These are phyloP conservation scores for Cladophialophora chaetospira DNA, from an alignment of 2,329 filamentous ascomycete genomes.

Conservation along the genomic window DNA sequence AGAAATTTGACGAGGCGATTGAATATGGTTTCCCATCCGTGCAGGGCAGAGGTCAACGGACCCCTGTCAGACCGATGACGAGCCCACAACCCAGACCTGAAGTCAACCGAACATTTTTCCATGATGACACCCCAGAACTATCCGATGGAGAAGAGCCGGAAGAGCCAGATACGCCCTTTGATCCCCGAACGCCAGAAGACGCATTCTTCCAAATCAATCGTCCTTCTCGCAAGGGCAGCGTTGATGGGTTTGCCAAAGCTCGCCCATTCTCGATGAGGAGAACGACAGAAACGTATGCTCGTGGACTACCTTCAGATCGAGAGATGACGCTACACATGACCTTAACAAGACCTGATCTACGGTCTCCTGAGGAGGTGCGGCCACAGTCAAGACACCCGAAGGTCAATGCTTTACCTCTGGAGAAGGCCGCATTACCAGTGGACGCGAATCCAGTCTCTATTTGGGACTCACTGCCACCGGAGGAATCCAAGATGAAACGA, in stretches of 20 bases:
- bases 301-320: conserved; percentile 62
- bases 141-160: conserved; percentile 35
- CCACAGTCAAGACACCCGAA: conserved; percentile 68
- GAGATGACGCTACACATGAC: conserved; percentile 99
- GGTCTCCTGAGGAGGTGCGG: conserved; percentile 58
- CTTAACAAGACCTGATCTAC: conserved; percentile 82
- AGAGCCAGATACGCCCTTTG: conserved; percentile 31
- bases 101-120: conserved; percentile 54
- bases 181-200: conserved; percentile 34
- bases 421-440: conserved; percentile 55
- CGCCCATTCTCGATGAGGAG: conserved; percentile 27
- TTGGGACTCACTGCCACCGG: conserved; percentile 47
- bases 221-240: conserved; percentile 22
- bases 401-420: conserved; percentile 57
- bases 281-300: conserved; percentile 46
- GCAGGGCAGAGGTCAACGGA: conserved; percentile 33
- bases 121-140: conserved; percentile 50
- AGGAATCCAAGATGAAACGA: conserved; percentile 45
- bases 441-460: conserved; percentile 46
- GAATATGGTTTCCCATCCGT: conserved; percentile 81
- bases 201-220: conserved; percentile 29
- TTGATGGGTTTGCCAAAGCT: conserved; percentile 14
- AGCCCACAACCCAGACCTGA: conserved; percentile 47
- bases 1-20: conserved; percentile 93
- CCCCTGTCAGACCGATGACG: conserved; percentile 28